A percentile compares a stretch with the other conserved stretches of the same genome.
Evolutionary conservation across 1,284 basidiomycete species (phyloP).

Genomic region (Neonothopanus nambi): DNA sequence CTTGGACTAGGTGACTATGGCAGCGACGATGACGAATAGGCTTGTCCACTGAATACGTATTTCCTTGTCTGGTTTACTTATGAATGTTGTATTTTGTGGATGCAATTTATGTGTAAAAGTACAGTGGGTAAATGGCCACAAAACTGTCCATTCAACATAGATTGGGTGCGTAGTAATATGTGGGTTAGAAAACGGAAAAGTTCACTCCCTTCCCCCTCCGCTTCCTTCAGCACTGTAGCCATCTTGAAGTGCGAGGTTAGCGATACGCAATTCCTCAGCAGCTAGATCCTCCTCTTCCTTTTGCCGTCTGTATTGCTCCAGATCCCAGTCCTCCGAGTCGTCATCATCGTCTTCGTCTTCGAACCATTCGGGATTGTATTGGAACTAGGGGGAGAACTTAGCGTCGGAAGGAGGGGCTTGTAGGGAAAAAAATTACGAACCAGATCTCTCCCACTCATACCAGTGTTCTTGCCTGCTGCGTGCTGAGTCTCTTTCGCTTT

Average conservation of each 20-base stretch:
- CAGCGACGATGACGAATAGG: conserved; percentile 70
- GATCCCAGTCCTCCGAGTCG: conserved; percentile 70
- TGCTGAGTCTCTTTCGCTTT: conserved; percentile 87
- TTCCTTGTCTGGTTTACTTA: too few relatives aligned
- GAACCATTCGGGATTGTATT: conserved; percentile 96
- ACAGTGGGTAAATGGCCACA: too few relatives aligned
- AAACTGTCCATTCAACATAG: too few relatives aligned
- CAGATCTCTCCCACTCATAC: conserved; percentile 95
- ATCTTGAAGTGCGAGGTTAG: conserved; percentile 10
- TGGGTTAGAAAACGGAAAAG: too few relatives aligned
- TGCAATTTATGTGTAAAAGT: too few relatives aligned
- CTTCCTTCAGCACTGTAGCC: background rate
- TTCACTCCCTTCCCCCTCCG: background rate
- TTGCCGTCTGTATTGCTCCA: conserved; percentile 61
- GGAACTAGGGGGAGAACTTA: conserved; percentile 62
- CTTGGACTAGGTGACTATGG: conserved; percentile 72
- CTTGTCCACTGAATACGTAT: too few relatives aligned
- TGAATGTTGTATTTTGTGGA: too few relatives aligned
- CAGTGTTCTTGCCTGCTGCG: conserved; percentile 88
- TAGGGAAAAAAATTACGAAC: conserved; percentile 46
- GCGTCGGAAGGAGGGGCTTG: conserved; percentile 14
- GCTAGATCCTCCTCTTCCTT: conserved; percentile 60
- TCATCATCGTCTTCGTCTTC: conserved; percentile 81
- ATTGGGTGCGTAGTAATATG: too few relatives aligned
- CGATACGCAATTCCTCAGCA: conserved; percentile 34